phyloP scores from a whole-genome alignment of 768 basidiomycete species.

The Tulasnella calospora region DNA sequence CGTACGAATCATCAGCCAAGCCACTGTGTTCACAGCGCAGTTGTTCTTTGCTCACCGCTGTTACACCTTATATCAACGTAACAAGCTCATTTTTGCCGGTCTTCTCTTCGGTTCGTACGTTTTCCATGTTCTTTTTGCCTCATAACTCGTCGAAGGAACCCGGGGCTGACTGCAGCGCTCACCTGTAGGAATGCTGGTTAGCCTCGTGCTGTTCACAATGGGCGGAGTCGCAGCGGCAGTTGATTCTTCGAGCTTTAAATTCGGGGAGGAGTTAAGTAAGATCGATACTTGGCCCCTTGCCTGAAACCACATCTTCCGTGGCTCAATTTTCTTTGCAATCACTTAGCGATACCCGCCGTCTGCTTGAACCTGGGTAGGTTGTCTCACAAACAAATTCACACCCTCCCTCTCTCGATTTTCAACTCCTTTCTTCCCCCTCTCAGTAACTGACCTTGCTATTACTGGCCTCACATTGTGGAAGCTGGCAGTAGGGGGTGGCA shows the following conservation, averaged over 20 bases:
- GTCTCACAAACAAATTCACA: background rate
- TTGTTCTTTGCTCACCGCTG: background rate
- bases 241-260: background rate
- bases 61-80: background rate
- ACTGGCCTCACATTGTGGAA: background rate
- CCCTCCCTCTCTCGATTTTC: background rate
- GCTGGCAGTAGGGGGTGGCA: background rate
- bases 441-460: slow-evolving; percentile 2
- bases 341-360: background rate
- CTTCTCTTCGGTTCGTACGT: background rate
- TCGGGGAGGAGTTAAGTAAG: background rate
- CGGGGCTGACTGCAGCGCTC: background rate
- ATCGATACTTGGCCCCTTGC: background rate
- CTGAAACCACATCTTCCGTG: background rate
- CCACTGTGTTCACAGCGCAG: background rate
- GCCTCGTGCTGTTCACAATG: background rate
- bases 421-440: background rate
- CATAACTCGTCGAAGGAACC: background rate
- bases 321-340: background rate
- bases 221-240: background rate
- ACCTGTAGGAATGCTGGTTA: background rate
- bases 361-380: background rate
- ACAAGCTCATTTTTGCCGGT: background rate
- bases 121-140: too few species aligned
- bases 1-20: background rate